Evolutionary conservation across 805 yeast genomes (phyloP), one percentile per base, ranked within the genome.

Genomic region (Spathaspora sp.): DNA sequence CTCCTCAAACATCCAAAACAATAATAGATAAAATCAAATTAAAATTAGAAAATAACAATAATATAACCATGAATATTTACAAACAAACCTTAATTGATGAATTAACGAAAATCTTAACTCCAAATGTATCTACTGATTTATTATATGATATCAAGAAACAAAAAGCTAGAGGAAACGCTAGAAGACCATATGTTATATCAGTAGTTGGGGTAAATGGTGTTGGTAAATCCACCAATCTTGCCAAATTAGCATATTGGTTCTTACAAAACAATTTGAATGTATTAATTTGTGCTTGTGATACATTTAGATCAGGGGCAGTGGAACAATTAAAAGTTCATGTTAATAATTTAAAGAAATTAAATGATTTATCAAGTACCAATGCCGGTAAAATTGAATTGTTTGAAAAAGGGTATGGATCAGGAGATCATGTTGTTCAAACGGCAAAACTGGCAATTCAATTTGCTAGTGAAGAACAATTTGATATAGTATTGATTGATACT

Each of bases 131-230:
- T 1, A 83, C 92, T 1, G 96, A 94, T 64, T 70, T 93, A 53
- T 76, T 93, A 35, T 87, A 89, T 57, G 96, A 90, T 60, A 88
- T 94, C 49, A 85, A 86, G 60, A 62, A 71, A 29, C 57, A 56
- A 17, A 65, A 67, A 9, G 55, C 54, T n/a, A 46, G 53, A 28
- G 46, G 45, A 2, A 64, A 66, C 5, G 6, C n/a, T n/a, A 23
- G 26, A 23, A 66, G 81, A 8, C 97, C 99, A 1, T 93, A 89
- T 58, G 97, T 93, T n/a, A 89, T 93, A 51, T 91, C 97, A 0
- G 93, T 93, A 19, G 98, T 93, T 23, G 99, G 99, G 42, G 99
- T 93, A 18, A 93, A 93, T 67, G 99, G 99, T 44, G 99, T 93
- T 42, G 99, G 99, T 12, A 93, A 93, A 68, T 93, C 98, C 0